Evolutionary conservation across 176 grass and related monocot genomes (phyloP).

Genomic region (Aegilops tauschii): DNA sequence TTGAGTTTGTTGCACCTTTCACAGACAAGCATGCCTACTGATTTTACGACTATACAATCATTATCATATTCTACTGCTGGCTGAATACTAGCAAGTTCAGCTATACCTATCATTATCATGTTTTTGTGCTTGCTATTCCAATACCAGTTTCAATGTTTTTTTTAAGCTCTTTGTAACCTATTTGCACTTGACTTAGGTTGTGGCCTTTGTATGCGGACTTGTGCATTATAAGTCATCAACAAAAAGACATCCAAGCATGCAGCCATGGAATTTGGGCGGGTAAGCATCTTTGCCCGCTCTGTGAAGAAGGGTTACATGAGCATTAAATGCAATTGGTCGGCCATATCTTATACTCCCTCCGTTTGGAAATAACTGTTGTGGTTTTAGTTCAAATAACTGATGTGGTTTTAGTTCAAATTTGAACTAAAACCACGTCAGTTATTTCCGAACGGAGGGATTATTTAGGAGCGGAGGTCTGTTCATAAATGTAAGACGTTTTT

Average conservation of each 20-base stretch:
- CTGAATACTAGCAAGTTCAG: background rate
- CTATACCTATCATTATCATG: background rate
- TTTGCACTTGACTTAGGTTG: constrained; percentile 38
- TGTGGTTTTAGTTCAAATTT: too few relatives aligned
- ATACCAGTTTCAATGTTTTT: background rate
- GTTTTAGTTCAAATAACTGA: too few relatives aligned
- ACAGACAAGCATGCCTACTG: background rate
- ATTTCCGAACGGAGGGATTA: too few relatives aligned
- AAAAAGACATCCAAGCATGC: constrained; percentile 66
- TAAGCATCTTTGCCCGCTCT: constrained; percentile 36
- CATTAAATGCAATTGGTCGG: background rate
- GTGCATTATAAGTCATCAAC: constrained; percentile 83
- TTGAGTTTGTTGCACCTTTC: background rate
- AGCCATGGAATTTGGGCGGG: constrained; percentile 83
- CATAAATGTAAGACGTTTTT: too few relatives aligned
- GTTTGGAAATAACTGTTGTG: too few relatives aligned
- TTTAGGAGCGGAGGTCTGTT: too few relatives aligned
- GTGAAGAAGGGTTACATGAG: background rate
- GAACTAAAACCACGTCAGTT: too few relatives aligned
- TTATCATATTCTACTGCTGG: constrained; percentile 1
- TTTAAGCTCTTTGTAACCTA: background rate
- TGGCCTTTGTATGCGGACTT: constrained; percentile 87
- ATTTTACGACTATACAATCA: background rate
- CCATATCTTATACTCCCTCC: background rate
- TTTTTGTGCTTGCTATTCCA: background rate